Percentiles rank a stretch among this genome's conserved stretches.
These are phyloP conservation scores for Wickerhamiella hasegawae DNA, from an alignment of 805 yeast species.

Conservation along the genomic window DNA sequence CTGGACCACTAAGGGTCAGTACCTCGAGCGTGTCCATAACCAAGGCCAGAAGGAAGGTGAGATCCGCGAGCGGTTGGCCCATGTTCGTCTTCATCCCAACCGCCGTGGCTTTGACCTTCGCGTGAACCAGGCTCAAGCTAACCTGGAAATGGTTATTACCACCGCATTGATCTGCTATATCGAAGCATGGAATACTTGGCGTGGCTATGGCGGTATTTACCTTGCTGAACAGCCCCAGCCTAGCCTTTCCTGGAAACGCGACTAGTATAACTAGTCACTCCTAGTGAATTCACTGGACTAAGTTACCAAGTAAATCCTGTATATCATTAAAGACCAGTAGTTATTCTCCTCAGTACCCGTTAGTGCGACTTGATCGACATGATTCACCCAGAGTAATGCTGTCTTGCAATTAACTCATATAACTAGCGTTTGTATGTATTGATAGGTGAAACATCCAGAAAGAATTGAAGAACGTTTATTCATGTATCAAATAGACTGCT, in stretches of 20 bases:
- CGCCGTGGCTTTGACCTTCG: slow-evolving; percentile 41
- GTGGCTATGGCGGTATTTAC: slow-evolving; percentile 51
- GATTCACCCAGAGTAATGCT: too few relatives aligned
- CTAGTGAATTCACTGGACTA: too few relatives aligned
- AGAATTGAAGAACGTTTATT: too few relatives aligned
- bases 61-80: slow-evolving; percentile 47
- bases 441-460: too few relatives aligned
- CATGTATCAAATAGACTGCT: too few relatives aligned
- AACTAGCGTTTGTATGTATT: too few relatives aligned
- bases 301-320: too few relatives aligned
- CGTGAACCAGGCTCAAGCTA: slow-evolving; percentile 38
- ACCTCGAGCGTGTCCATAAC: slow-evolving; percentile 40
- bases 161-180: slow-evolving; percentile 45
- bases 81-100: slow-evolving; percentile 37
- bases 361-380: too few relatives aligned
- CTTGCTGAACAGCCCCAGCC: slow-evolving; percentile 24
- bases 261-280: too few relatives aligned
- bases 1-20: slow-evolving; percentile 47
- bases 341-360: too few relatives aligned
- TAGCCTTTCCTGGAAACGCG: slow-evolving; percentile 16
- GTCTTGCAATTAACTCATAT: too few relatives aligned
- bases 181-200: slow-evolving; percentile 52
- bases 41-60: slow-evolving; percentile 50
- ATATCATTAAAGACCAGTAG: too few relatives aligned
- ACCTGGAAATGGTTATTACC: slow-evolving; percentile 37